Conservation (phyloP, 2,329 filamentous ascomycete species). For the Macrophomina phaseolina region DNA sequence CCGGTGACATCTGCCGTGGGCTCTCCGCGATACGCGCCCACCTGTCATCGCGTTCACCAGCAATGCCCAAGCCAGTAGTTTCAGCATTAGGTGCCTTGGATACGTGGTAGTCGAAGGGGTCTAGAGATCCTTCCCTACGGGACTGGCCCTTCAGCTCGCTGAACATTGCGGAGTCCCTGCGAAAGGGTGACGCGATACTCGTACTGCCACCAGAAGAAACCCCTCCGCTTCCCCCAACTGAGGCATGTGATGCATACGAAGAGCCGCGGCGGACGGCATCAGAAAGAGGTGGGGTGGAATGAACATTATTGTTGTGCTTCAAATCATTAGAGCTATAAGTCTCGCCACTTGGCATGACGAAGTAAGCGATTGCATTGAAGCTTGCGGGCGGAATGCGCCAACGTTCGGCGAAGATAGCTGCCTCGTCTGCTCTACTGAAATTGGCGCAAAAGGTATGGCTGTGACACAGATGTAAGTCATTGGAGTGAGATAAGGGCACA, state of each 20-base stretch:
- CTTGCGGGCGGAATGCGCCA: background rate
- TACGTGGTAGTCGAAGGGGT: background rate
- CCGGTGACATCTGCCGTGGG: slow-evolving; percentile 9
- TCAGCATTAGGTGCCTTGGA: background rate
- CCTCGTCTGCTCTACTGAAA: slow-evolving; percentile 3
- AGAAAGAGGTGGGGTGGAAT: background rate
- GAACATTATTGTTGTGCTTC: background rate
- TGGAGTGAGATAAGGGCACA: background rate
- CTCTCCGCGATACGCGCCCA: slow-evolving; percentile 1
- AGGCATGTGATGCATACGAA: background rate
- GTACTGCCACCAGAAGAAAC: background rate
- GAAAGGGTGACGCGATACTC: background rate
- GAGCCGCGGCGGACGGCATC: slow-evolving; percentile 6
- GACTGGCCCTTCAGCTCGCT: background rate
- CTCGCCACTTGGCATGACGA: slow-evolving; percentile 7
- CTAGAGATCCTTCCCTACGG: background rate
- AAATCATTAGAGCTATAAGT: background rate
- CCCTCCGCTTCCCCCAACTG: background rate
- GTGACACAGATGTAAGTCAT: background rate
- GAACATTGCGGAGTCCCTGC: background rate
- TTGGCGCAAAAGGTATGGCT: background rate
- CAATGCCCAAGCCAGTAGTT: background rate
- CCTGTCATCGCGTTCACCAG: background rate
- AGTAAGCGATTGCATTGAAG: background rate
- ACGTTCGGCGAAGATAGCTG: background rate